Evolutionary conservation across 345 rosid species (phyloP).

Genomic region (Noccaea bulbosa): DNA sequence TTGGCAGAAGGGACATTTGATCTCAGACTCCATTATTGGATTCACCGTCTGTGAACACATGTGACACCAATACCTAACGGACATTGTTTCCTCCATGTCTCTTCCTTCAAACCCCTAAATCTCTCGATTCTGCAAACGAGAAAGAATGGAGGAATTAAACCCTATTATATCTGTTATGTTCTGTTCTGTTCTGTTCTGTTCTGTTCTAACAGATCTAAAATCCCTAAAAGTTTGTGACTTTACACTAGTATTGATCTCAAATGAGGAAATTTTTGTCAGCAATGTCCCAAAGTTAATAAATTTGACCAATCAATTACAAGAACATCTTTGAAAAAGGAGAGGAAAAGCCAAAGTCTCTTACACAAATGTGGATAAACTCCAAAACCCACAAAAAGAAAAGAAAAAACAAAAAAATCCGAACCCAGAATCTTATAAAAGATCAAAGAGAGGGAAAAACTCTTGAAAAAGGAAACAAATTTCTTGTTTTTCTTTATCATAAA

Average conservation of each 20-base stretch:
- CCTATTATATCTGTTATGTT: background rate
- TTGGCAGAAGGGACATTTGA: conserved; percentile 83
- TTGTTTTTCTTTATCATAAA: background rate
- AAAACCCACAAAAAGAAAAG: conserved; percentile 36
- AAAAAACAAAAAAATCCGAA: background rate
- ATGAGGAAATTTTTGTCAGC: background rate
- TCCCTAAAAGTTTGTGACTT: conserved; percentile 17
- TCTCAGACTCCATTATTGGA: conserved; percentile 70
- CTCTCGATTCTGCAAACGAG: conserved; percentile 26
- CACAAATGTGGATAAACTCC: conserved; percentile 17
- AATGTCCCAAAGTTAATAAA: background rate
- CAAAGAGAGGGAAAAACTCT: conserved; percentile 21
- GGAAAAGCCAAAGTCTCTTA: conserved; percentile 4
- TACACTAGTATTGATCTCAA: conserved; percentile 3
- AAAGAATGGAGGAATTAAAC: conserved; percentile 26
- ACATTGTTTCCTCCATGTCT: conserved; percentile 62
- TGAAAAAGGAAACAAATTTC: conserved; percentile 11
- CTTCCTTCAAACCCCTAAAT: conserved; percentile 25
- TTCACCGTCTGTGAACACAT: conserved; percentile 71
- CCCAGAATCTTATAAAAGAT: conserved; percentile 34
- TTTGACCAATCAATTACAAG: conserved; percentile 22
- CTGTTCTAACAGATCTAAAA: too few species aligned
- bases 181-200: too few species aligned
- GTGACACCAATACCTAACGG: conserved; percentile 66
- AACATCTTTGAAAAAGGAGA: conserved; percentile 21